Evolutionary conservation across 2,329 filamentous ascomycete species (phyloP), one percentile per base, ranked within the genome.

Genomic region (Helminthosporium solani): DNA sequence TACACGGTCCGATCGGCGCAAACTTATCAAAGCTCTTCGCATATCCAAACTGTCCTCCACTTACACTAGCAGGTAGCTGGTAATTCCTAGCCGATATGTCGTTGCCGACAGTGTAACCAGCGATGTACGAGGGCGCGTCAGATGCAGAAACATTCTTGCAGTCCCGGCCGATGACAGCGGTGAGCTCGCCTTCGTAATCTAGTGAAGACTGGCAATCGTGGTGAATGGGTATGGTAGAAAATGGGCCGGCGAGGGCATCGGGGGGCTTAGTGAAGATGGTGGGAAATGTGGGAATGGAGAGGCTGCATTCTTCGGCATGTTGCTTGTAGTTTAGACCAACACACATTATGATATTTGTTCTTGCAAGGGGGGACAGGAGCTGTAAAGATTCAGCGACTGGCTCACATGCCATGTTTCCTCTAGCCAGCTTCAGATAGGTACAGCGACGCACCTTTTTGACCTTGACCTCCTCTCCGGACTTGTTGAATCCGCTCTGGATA

Each of bases 21-120:
- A 74, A 75, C 12, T 64, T 61, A 49, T 76, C 73, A 44, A 76
- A 76, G 0, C 66, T 67, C 42, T 76, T 76, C 0, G 71, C 71
- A 47, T 71, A 74, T 28, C 66, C 68, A 46, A 69, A 73, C 42
- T 72, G 68, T 2, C 66, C 66, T 21, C 68, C 68, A 1, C 60
- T 64, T 2, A 64, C 53, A 19, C 44, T 49, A 3, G 58, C 62
- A 2, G 66, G 65, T 1, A 69, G 44, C 34, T 85, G 82, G 42
- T 73, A 73, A 40, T 78, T 76, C 3, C 82, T 77, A 49, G 78
- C 80, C 2, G 81, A 84, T 6, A 86, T 77, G 58, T 86, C 83
- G 67, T 86, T 86, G 57, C 77, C 76, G 18, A 77, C 76, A 0
- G 81, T 83, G 61, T 86, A 86, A 21, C 83, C 83, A 2, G 86